A percentile compares a stretch with the other conserved stretches of the same genome.
Evolutionary conservation across 2,329 filamentous ascomycete genomes (phyloP).

Genomic region (Clonostachys chloroleuca): DNA sequence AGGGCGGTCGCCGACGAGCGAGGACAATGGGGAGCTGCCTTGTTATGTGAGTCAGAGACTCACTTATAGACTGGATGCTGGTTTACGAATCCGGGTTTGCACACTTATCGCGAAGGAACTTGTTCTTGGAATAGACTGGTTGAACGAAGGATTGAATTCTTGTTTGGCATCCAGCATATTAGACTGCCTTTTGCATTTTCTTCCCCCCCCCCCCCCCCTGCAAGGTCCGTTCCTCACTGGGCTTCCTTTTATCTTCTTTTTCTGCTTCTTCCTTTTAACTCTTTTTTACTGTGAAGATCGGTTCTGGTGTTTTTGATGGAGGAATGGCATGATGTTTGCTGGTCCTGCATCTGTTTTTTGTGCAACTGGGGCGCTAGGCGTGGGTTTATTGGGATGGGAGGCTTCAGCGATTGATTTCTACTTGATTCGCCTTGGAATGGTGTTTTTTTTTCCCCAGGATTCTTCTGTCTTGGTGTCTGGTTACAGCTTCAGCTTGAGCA

Average conservation of each 20-base stretch:
- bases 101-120: not conserved
- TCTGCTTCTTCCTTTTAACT: not conserved
- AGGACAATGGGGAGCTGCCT: conserved; percentile 58
- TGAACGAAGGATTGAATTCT: too few relatives aligned
- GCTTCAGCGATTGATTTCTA: not conserved
- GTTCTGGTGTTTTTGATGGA: too few relatives aligned
- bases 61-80: not conserved
- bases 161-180: too few relatives aligned
- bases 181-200: too few relatives aligned
- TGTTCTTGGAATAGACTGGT: too few relatives aligned
- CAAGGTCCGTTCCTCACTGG: not conserved
- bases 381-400: not conserved
- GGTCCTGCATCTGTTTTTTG: too few relatives aligned
- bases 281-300: not conserved
- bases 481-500: too few relatives aligned
- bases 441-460: not conserved
- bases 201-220: too few relatives aligned
- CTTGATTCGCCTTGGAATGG: not conserved
- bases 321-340: too few relatives aligned
- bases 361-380: too few relatives aligned
- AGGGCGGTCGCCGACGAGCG: conserved; percentile 50
- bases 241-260: not conserved
- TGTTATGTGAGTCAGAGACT: conserved; percentile 50
- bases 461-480: not conserved
- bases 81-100: not conserved